A percentile compares a stretch with the other conserved stretches of the same genome.
Conservation (phyloP, 768 basidiomycete genomes). For the Leccinum longicurvipes region DNA sequence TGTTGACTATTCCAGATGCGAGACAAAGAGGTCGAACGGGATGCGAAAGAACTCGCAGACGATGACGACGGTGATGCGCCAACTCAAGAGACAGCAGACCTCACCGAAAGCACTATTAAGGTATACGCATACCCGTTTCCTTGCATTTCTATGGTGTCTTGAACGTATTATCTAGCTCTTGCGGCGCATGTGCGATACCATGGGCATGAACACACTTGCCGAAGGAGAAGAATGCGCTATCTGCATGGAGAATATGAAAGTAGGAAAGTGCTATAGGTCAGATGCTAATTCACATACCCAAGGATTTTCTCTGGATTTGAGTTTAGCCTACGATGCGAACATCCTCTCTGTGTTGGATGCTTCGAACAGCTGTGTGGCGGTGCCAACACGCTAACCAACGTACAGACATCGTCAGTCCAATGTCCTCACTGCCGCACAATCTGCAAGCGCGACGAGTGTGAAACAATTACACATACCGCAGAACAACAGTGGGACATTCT, state of each 20-base stretch:
- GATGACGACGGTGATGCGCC: background rate
- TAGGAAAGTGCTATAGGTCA: slow-evolving; percentile 20
- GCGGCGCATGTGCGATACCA: slow-evolving; percentile 13
- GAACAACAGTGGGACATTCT: slow-evolving; percentile 20
- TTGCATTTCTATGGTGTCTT: background rate
- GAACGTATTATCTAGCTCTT: slow-evolving; percentile 9
- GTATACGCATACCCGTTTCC: slow-evolving; percentile 2
- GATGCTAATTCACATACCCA: background rate
- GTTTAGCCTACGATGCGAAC: slow-evolving; percentile 14
- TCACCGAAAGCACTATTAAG: slow-evolving; percentile 8
- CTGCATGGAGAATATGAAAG: slow-evolving; percentile 17
- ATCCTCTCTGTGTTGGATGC: slow-evolving; percentile 14
- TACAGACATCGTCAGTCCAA: slow-evolving; percentile 4
- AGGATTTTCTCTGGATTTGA: background rate
- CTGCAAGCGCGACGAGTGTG: slow-evolving; percentile 11
- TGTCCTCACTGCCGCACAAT: slow-evolving; percentile 20
- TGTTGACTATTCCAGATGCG: slow-evolving; percentile 11
- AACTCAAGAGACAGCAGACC: slow-evolving; percentile 3
- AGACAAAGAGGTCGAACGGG: slow-evolving; percentile 12
- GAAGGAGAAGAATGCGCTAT: slow-evolving; percentile 21
- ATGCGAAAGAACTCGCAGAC: slow-evolving; percentile 12
- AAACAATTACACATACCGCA: slow-evolving; percentile 14
- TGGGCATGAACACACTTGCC: slow-evolving; percentile 21
- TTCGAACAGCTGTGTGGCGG: slow-evolving; percentile 7
- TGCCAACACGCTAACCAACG: background rate